Evolutionary conservation across 345 rosid species (phyloP), one percentile per base, ranked within the genome.

Genomic region (Microcos paniculata): DNA sequence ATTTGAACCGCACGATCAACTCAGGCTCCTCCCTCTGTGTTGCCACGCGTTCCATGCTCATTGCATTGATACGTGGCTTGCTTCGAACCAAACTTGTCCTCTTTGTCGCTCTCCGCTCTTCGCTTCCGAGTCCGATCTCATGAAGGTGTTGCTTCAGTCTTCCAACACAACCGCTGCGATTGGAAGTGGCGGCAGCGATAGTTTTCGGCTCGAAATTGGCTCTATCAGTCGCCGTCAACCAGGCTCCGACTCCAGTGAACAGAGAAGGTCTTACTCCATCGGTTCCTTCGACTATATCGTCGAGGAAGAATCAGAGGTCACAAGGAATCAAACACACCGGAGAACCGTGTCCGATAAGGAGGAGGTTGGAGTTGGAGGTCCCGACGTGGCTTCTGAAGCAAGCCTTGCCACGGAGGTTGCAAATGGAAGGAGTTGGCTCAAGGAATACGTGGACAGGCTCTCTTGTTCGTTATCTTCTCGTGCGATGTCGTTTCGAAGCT

Each of bases 191-290:
- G 79, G 77, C 24, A 79, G 76, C 28, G 88, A 82, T 67, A 96
- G 97, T 40, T 96, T 96, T 75, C 88, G 93, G 8, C 83, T 96
- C 5, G 97, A 93, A 87, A 93, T 96, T 55, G 99, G 99, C 80
- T 91, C 99, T 2, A 62, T 96, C 11, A 91, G 97, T 87, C 92
- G 85, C 59, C 84, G 81, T 13, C 83, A 78, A 68, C 46, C 82
- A 28, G 75, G 74, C 70, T 69, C 82, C 1, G 85, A 70, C 2
- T 31, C 75, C 18, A 70, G 38, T n/a, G 86, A 79, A 14, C 83
- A 75, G 30, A 78, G 85, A 18, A 75, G 85, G 10, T 88, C 94
- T 6, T 96, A 91, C 87, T 90, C 99, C 9, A 74, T 96, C 13
- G 96, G 98, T 7, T 91, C 98, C 3, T 91, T 88, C 59, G 96